phyloP scores from a whole-genome alignment of 345 rosid species.

The Populus pruinosa region DNA sequence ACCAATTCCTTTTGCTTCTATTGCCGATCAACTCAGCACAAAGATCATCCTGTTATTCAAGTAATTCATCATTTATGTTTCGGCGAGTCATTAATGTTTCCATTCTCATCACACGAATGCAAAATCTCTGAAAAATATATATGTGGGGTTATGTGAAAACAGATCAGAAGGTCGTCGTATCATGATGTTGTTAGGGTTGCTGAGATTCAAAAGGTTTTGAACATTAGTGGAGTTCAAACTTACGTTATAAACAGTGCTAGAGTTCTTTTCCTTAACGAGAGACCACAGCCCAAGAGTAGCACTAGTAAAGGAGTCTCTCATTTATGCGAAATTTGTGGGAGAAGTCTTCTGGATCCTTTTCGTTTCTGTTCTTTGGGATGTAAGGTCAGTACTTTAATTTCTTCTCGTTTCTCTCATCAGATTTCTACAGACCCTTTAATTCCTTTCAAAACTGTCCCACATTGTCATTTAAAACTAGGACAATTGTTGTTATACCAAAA shows the following conservation, averaged over 20 bases:
- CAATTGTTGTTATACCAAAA: not conserved
- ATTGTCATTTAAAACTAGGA: not conserved
- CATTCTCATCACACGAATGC: not conserved
- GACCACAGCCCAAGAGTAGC: slow-evolving; percentile 62
- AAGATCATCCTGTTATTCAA: slow-evolving; percentile 78
- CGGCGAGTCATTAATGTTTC: not conserved
- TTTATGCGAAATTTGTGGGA: slow-evolving; percentile 70
- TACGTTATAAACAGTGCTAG: slow-evolving; percentile 88
- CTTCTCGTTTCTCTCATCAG: not conserved
- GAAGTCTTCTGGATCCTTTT: slow-evolving; percentile 77
- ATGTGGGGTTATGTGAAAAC: not conserved
- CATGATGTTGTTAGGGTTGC: slow-evolving; percentile 85
- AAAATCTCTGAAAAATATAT: not conserved
- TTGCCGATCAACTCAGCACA: slow-evolving; percentile 76
- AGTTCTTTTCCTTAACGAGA: slow-evolving; percentile 75
- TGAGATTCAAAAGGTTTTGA: slow-evolving; percentile 70
- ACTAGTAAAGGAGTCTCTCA: slow-evolving; percentile 52
- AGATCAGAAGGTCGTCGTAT: slow-evolving; percentile 89
- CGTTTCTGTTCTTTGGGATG: slow-evolving; percentile 96
- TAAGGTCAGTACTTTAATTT: slow-evolving; percentile 42
- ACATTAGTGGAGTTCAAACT: slow-evolving; percentile 80
- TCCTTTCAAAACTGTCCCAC: not conserved
- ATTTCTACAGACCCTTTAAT: not conserved
- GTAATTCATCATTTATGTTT: slow-evolving; percentile 16
- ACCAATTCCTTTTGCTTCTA: slow-evolving; percentile 68